phyloP scores from a whole-genome alignment of 345 rosid genomes.

The Sisymbrium irio region DNA sequence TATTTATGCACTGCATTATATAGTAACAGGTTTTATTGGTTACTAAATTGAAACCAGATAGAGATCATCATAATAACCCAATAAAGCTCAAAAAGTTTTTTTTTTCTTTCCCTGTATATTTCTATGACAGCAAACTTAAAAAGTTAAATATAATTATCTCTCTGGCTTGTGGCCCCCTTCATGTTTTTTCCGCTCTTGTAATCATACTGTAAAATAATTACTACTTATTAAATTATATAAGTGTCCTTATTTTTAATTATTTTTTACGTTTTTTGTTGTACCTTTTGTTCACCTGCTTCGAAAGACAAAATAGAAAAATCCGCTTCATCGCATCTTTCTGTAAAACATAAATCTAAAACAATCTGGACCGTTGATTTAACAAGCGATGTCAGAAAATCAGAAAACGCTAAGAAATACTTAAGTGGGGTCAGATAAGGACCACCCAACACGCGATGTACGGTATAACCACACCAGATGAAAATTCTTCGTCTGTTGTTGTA shows the following conservation, averaged over 20 bases:
- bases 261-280: neutral
- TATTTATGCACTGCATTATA: neutral
- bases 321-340: neutral
- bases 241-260: neutral
- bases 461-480: neutral
- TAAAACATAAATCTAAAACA: neutral
- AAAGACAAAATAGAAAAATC: neutral
- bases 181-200: conserved; percentile 4
- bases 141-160: conserved; percentile 8
- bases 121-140: conserved; percentile 6
- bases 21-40: neutral
- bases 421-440: conserved; percentile 33
- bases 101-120: neutral
- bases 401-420: neutral
- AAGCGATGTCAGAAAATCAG: neutral
- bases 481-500: neutral
- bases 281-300: neutral
- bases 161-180: conserved; percentile 22
- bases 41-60: neutral
- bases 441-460: conserved; percentile 24
- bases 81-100: neutral
- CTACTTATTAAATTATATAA: neutral
- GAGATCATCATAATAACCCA: conserved; percentile 6
- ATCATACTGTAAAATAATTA: neutral
- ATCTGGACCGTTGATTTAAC: conserved; percentile 13